Evolutionary conservation across 1,284 basidiomycete species (phyloP), one percentile per base, ranked within the genome.

Genomic region (Ustilago vetiveriae): DNA sequence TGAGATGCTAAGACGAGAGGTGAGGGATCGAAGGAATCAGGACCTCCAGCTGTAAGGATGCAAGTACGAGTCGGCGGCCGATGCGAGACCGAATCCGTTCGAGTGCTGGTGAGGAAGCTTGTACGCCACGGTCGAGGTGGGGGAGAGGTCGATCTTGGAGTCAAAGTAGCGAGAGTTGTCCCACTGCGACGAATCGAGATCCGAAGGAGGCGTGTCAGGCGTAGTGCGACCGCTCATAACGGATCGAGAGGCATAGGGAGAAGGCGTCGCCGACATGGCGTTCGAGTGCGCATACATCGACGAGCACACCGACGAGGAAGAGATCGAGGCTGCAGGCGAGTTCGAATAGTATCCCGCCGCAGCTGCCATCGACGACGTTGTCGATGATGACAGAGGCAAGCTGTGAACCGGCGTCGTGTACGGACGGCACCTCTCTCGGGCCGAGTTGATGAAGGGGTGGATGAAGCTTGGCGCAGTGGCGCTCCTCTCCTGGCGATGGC

Each of bases 191-290:
- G 45, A 29, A 37, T 62, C 59, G 7, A 80, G 24, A 37, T 81
- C 79, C 21, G 73, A 75, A 6, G 72, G 46, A 1, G 78, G 76
- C 6, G 78, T 79, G 37, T 78, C 69, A 10, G 79, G 78, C 8
- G 79, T 78, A n/a, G 70, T 72, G 36, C 71, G 64, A 44, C 78
- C 78, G 48, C 56, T 60, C 53, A 74, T 53, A 62, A 46, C 44
- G 26, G 53, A 66, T 16, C 65, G 45, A 27, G 60, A 74, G 2
- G 69, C 70, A 45, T 57, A 72, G 11, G 74, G 70, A 33, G 69
- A 73, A 2, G 76, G 72, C 3, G 72, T 73, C 11, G 66, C 59
- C 24, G 62, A 69, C 2, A 41, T 53, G 29, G 45, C 58, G 38
- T 35, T 59, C 39, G 57, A 71, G 6, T 37, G 41, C 6, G 58